Evolutionary conservation across 1,284 basidiomycete species (phyloP).

Genomic region (Megacollybia platyphylla): DNA sequence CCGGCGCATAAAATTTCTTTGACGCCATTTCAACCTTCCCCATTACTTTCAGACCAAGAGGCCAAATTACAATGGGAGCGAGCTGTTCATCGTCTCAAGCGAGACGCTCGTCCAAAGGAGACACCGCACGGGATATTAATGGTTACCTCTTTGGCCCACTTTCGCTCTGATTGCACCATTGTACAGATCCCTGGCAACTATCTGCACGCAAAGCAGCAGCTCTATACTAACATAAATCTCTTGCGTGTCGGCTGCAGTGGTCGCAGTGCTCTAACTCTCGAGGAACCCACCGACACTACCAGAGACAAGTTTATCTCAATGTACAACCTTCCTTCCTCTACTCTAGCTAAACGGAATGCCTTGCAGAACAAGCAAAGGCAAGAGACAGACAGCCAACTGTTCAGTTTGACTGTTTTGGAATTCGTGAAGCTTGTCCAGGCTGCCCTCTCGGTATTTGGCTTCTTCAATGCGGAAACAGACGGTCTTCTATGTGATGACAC

Average conservation of each 20-base stretch:
- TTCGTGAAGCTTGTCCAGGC: slow-evolving; percentile 63
- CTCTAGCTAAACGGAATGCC: neutral
- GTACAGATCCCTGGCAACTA: slow-evolving; percentile 68
- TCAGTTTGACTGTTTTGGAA: slow-evolving; percentile 55
- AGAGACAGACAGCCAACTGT: slow-evolving; percentile 14
- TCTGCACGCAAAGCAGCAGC: slow-evolving; percentile 42
- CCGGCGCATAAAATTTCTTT: slow-evolving; percentile 53
- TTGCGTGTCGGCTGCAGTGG: slow-evolving; percentile 69
- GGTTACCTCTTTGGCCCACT: slow-evolving; percentile 73
- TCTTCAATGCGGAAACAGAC: slow-evolving; percentile 26
- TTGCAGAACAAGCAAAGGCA: neutral
- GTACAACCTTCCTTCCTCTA: slow-evolving; percentile 36
- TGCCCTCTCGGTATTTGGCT: slow-evolving; percentile 57
- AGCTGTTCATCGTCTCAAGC: slow-evolving; percentile 43
- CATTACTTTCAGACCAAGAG: slow-evolving; percentile 25
- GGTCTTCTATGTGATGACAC: slow-evolving; percentile 68
- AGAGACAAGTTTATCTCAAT: slow-evolving; percentile 64
- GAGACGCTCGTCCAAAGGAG: slow-evolving; percentile 58
- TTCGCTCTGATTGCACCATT: slow-evolving; percentile 74
- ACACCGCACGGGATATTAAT: slow-evolving; percentile 59
- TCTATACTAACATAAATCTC: slow-evolving; percentile 69
- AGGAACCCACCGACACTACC: slow-evolving; percentile 66
- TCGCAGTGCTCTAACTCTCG: slow-evolving; percentile 60
- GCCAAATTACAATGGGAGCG: slow-evolving; percentile 46
- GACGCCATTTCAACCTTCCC: slow-evolving; percentile 35